These are phyloP conservation scores for Termitomyces sp. DNA, from an alignment of 768 basidiomycete genomes.

Conservation along the genomic window DNA sequence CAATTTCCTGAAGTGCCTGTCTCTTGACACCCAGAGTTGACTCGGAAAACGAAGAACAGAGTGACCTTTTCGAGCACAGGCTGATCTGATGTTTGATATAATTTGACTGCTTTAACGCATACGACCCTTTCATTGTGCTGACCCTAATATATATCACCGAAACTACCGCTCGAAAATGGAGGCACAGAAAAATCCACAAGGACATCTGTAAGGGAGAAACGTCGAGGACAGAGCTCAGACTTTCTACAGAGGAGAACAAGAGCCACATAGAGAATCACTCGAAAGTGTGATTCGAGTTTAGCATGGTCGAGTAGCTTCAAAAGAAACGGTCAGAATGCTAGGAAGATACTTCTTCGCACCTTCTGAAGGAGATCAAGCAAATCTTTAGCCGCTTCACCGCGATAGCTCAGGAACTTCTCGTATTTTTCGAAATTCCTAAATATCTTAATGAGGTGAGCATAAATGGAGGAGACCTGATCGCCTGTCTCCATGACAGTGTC, in stretches of 20 bases:
- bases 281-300: neutral
- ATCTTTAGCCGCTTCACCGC: neutral
- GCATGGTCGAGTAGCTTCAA: neutral
- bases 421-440: neutral
- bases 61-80: neutral
- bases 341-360: neutral
- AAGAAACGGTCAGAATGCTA: no score
- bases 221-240: conserved; percentile 22
- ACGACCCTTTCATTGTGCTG: conserved; percentile 13
- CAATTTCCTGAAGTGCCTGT: no score
- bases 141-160: conserved; percentile 25
- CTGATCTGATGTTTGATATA: conserved; percentile 8
- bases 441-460: neutral
- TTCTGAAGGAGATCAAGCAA: neutral
- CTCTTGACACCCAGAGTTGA: neutral
- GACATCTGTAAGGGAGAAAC: conserved; percentile 14
- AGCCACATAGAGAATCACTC: conserved; percentile 11
- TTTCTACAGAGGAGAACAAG: conserved; percentile 17
- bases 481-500: neutral
- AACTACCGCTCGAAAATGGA: conserved; percentile 17
- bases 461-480: neutral
- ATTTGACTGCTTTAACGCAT: conserved; percentile 22
- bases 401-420: no score
- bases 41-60: no score
- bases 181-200: neutral